Percentiles rank a stretch among this genome's conserved stretches.
Evolutionary conservation across 1,284 basidiomycete species (phyloP).

Genomic region (Irpex sp.): DNA sequence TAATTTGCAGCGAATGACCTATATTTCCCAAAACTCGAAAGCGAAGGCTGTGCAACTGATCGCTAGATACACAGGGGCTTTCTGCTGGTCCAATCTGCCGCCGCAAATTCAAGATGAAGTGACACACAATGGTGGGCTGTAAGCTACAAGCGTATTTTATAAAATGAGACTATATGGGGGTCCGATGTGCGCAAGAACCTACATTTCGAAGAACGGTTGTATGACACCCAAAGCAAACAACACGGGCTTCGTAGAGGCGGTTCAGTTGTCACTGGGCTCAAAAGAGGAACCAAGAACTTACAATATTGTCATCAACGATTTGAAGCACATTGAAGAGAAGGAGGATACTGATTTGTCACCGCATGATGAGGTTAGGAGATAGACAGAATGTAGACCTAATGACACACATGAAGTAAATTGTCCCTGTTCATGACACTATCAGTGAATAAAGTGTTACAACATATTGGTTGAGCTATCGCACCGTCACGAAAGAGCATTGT

Average conservation of each 20-base stretch:
- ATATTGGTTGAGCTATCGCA: background rate
- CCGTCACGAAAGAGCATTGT: background rate
- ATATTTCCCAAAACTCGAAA: background rate
- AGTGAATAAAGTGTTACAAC: background rate
- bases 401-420: background rate
- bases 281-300: background rate
- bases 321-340: background rate
- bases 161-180: too few species aligned
- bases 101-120: background rate
- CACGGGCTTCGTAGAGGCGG: background rate
- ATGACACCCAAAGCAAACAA: background rate
- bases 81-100: background rate
- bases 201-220: background rate
- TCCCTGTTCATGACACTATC: background rate
- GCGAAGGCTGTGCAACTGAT: background rate
- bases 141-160: background rate
- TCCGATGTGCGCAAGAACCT: background rate
- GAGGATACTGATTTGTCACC: background rate
- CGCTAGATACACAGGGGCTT: background rate
- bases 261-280: background rate
- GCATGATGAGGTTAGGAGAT: too few species aligned
- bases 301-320: conserved; percentile 1
- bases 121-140: background rate
- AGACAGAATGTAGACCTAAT: background rate
- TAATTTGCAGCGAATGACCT: background rate